Percentiles rank a stretch among this genome's conserved stretches.
Conservation (phyloP, 805 yeast genomes). For the Hanseniaspora opuntiae region DNA sequence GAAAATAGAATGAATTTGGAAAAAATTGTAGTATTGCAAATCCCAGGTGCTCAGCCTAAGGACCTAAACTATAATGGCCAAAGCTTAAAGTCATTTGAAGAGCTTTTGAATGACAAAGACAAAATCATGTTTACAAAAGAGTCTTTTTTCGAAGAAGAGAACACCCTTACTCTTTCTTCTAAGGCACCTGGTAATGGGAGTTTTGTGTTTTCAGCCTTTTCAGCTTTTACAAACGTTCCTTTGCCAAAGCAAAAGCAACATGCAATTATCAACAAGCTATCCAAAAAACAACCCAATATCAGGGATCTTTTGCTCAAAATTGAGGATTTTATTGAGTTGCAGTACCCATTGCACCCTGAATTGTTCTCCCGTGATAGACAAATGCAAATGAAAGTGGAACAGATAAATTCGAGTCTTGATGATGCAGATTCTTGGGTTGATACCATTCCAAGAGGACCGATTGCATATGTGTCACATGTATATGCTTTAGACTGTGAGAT, state of each 20-base stretch:
- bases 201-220: conserved; percentile 39
- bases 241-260: conserved; percentile 44
- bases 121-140: neutral
- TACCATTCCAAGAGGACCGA: conserved; percentile 21
- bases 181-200: conserved; percentile 54
- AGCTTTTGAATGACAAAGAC: conserved; percentile 2
- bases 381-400: conserved; percentile 12
- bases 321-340: conserved; percentile 36
- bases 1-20: conserved; percentile 35
- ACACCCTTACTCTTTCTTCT: conserved; percentile 28
- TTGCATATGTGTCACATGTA: conserved; percentile 46
- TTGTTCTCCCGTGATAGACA: conserved; percentile 16
- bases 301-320: conserved; percentile 40
- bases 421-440: conserved; percentile 13
- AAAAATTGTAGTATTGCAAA: conserved; percentile 44
- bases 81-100: conserved; percentile 2
- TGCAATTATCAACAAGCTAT: conserved; percentile 23
- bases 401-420: conserved; percentile 11
- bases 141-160: conserved; percentile 11
- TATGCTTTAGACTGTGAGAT: conserved; percentile 91
- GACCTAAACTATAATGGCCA: conserved; percentile 21
- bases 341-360: conserved; percentile 49
- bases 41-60: conserved; percentile 47
- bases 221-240: conserved; percentile 44
- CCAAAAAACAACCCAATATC: conserved; percentile 29